Evolutionary conservation across 352 stramenopile genomes (phyloP).

Genomic region (Elongisporangium undulatum): DNA sequence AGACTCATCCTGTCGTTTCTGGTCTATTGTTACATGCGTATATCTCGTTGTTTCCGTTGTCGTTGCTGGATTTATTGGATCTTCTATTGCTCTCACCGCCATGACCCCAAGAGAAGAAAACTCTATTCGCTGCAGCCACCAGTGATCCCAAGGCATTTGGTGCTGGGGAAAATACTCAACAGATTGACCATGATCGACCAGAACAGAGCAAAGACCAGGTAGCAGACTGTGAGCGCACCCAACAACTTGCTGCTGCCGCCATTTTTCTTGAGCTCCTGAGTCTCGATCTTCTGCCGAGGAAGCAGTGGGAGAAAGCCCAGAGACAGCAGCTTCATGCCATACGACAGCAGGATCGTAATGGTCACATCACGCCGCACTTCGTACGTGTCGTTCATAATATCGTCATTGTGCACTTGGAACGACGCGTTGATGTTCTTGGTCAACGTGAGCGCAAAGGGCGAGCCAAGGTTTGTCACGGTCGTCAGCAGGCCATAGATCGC

Average conservation of each 20-base stretch:
- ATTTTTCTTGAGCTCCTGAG: conserved; percentile 34
- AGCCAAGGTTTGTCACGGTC: conserved; percentile 42
- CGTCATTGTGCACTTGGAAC: conserved; percentile 42
- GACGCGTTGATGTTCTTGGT: conserved; percentile 46
- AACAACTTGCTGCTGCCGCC: conserved; percentile 35
- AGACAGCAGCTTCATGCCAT: conserved; percentile 36
- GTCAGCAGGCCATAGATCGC: conserved; percentile 50
- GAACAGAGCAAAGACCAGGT: conserved; percentile 31
- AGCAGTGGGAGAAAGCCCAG: conserved; percentile 34
- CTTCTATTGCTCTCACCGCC: no score
- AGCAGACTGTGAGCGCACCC: conserved; percentile 31
- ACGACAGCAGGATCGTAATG: conserved; percentile 50
- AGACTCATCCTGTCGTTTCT: no score
- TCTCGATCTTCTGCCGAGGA: conserved; percentile 38
- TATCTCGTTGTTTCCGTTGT: no score
- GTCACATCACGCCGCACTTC: conserved; percentile 49
- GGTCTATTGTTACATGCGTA: no score
- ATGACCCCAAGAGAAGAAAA: background rate
- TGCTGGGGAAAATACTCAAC: conserved; percentile 42
- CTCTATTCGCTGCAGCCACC: conserved; percentile 32
- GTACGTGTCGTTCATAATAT: conserved; percentile 37
- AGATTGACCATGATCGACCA: conserved; percentile 45
- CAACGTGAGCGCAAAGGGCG: conserved; percentile 36
- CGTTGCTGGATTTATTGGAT: no score
- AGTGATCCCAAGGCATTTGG: conserved; percentile 43